These are phyloP conservation scores for Plasmodium chabaudi DNA, from an alignment of 169 alveolate genomes.

Conservation along the genomic window DNA sequence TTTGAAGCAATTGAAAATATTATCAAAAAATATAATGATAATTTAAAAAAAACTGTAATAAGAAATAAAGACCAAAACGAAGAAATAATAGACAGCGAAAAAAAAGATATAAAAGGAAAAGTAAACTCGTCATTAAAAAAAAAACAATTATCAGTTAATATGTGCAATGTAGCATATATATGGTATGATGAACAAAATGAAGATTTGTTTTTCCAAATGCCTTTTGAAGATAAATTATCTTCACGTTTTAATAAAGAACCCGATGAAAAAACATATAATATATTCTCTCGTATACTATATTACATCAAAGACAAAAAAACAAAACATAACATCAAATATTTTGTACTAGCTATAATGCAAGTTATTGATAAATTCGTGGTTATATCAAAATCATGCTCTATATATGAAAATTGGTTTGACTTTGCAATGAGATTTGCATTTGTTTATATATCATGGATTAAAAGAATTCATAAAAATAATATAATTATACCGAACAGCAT, in stretches of 20 bases:
- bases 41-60: conserved; percentile 1
- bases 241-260: conserved; percentile 7
- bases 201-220: conserved; percentile 66
- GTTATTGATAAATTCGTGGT: conserved; percentile 61
- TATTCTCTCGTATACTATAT: conserved; percentile 9
- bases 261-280: conserved; percentile 17
- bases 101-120: conserved; percentile 25
- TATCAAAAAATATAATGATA: conserved; percentile 64
- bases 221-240: conserved; percentile 63
- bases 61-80: background rate
- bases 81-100: background rate
- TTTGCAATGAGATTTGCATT: conserved; percentile 69
- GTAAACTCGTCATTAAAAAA: conserved; percentile 23
- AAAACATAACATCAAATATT: conserved; percentile 61
- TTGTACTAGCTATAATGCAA: conserved; percentile 63
- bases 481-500: conserved; percentile 32
- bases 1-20: conserved; percentile 74
- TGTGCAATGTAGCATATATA: conserved; percentile 49
- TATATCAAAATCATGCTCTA: conserved; percentile 16
- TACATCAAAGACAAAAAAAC: conserved; percentile 42
- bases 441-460: conserved; percentile 75
- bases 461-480: conserved; percentile 28
- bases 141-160: conserved; percentile 41
- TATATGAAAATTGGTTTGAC: conserved; percentile 76
- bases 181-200: conserved; percentile 77